Conservation (phyloP, 1,284 basidiomycete genomes). For the Pisolithus thermaeus region DNA sequence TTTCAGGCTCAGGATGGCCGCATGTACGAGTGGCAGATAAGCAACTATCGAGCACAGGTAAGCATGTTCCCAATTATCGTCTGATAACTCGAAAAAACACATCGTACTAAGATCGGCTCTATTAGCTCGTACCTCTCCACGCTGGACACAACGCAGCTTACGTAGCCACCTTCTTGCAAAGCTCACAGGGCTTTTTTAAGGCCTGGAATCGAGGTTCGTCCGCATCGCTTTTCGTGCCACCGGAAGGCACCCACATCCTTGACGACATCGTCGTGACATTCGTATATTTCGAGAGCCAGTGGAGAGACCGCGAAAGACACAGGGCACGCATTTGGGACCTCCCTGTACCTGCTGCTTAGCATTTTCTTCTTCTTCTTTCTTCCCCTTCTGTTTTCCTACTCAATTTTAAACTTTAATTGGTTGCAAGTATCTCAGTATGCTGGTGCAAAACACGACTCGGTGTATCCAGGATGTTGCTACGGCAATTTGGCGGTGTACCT, state of each 20-base stretch:
- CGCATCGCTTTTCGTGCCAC: slow-evolving; percentile 23
- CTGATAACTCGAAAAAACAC: too few relatives aligned
- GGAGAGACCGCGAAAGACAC: slow-evolving; percentile 21
- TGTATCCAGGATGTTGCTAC: too few relatives aligned
- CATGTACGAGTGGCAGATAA: slow-evolving; percentile 28
- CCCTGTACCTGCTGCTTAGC: slow-evolving; percentile 7
- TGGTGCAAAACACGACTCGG: too few relatives aligned
- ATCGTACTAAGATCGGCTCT: background rate
- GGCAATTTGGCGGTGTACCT: background rate
- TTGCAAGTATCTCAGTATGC: too few relatives aligned
- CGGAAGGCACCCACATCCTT: slow-evolving; percentile 24
- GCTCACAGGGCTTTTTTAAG: slow-evolving; percentile 13
- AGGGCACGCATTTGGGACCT: slow-evolving; percentile 12
- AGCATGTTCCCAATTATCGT: background rate
- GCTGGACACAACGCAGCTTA: slow-evolving; percentile 6
- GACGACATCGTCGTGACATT: slow-evolving; percentile 34
- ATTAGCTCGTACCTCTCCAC: slow-evolving; percentile 25
- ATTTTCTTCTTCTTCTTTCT: too few relatives aligned
- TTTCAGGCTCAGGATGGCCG: slow-evolving; percentile 19
- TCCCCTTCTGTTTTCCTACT: too few relatives aligned
- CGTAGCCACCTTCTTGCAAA: slow-evolving; percentile 26
- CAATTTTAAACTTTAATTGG: too few relatives aligned
- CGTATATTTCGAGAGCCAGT: slow-evolving; percentile 28
- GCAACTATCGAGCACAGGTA: slow-evolving; percentile 21
- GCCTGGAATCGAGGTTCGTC: slow-evolving; percentile 19